A percentile compares a stretch with the other conserved stretches of the same genome.
Conservation (phyloP, 148 eudicot genomes). For the Vaccinium vitisidaea region DNA sequence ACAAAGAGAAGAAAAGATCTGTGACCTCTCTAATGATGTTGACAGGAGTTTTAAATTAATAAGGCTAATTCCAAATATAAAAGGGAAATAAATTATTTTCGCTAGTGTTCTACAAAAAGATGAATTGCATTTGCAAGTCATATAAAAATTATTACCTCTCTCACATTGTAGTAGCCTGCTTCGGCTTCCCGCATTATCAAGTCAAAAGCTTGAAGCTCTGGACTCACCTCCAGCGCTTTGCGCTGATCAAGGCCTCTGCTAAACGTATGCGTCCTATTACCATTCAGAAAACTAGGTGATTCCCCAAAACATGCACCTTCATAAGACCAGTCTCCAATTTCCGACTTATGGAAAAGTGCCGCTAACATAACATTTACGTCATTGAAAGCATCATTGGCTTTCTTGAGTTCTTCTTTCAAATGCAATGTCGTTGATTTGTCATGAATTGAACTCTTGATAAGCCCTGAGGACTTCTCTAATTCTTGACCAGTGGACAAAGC, state of each 20-base stretch:
- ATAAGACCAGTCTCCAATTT: constrained; percentile 8
- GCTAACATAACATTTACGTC: constrained; percentile 28
- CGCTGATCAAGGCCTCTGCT: constrained; percentile 15
- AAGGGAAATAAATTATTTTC: not conserved
- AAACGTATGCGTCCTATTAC: not conserved
- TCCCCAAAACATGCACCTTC: not conserved
- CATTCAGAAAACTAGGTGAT: constrained; percentile 9
- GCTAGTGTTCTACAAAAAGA: not conserved
- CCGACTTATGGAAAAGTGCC: constrained; percentile 12
- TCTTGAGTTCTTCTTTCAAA: constrained; percentile 29
- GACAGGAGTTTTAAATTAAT: not conserved
- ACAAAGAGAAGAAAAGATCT: not conserved
- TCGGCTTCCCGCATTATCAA: constrained; percentile 16
- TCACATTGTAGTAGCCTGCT: constrained; percentile 17
- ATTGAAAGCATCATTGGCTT: constrained; percentile 28
- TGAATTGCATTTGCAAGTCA: not conserved
- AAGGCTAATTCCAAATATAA: not conserved
- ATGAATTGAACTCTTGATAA: not conserved
- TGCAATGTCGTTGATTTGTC: constrained; percentile 15
- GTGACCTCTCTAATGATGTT: not conserved
- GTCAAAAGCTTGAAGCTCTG: constrained; percentile 9
- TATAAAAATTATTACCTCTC: constrained; percentile 26
- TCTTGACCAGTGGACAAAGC: constrained; percentile 8
- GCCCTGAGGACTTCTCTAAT: constrained; percentile 9
- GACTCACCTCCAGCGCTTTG: not conserved